Evolutionary conservation across 2,329 filamentous ascomycete genomes (phyloP).

Genomic region (Fusarium odoratissimum): DNA sequence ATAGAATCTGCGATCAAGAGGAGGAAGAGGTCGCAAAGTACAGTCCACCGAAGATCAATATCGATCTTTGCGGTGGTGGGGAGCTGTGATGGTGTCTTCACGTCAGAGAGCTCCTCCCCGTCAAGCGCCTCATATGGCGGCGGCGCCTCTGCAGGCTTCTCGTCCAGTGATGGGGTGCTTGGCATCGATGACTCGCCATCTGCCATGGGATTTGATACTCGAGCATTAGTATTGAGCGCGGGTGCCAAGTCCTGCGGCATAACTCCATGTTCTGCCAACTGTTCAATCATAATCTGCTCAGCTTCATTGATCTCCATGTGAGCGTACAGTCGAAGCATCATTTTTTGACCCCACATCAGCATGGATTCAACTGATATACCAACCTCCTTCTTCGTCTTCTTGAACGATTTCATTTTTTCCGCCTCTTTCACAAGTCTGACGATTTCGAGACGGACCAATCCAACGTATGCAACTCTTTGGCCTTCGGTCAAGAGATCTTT

Average conservation of each 20-base stretch:
- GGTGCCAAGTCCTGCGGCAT: conserved; percentile 85
- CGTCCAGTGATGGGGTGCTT: conserved; percentile 50
- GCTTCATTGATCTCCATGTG: conserved; percentile 96
- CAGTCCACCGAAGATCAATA: conserved; percentile 96
- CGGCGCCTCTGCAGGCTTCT: conserved; percentile 62
- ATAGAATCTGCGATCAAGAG: conserved; percentile 95
- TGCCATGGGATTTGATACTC: conserved; percentile 92
- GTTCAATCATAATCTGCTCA: conserved; percentile 99
- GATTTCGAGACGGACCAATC: conserved; percentile 84
- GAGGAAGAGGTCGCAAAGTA: conserved; percentile 94
- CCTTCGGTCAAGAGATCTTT: conserved; percentile 96
- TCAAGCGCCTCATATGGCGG: conserved; percentile 73
- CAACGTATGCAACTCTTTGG: conserved; percentile 95
- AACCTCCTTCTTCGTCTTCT: conserved; percentile 77
- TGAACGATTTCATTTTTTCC: conserved; percentile 71
- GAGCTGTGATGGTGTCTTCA: conserved; percentile 85
- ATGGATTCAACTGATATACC: conserved; percentile 78
- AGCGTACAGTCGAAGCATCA: conserved; percentile 93
- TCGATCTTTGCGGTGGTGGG: conserved; percentile 86
- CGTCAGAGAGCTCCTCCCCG: conserved; percentile 78
- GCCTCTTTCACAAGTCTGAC: conserved; percentile 79
- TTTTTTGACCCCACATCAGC: conserved; percentile 97
- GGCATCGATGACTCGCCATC: conserved; percentile 50
- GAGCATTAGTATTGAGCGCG: conserved; percentile 88
- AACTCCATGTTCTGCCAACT: conserved; percentile 92